Percentiles rank a stretch among this genome's conserved stretches.
Conservation (phyloP, 345 rosid genomes). For the Acer campestre region DNA sequence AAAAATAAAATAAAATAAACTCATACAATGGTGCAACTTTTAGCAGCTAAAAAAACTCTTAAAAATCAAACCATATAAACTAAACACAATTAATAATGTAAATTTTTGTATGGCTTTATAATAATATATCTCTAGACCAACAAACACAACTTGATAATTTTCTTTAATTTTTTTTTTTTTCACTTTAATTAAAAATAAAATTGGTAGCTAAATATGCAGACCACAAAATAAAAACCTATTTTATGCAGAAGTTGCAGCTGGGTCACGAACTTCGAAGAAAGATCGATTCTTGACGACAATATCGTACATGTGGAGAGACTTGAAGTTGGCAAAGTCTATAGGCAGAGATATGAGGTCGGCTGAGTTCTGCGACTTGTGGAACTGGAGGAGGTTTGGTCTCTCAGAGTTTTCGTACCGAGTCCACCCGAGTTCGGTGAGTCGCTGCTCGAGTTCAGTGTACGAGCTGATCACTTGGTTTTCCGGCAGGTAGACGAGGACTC, state of each 20-base stretch:
- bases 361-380: constrained; percentile 52
- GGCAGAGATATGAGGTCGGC: constrained; percentile 64
- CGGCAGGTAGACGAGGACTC: constrained; percentile 62
- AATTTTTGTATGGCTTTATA: neutral
- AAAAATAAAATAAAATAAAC: neutral
- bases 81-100: neutral
- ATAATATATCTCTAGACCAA: neutral
- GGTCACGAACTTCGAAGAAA: constrained; percentile 63
- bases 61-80: neutral
- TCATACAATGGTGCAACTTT: neutral
- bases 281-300: constrained; percentile 67
- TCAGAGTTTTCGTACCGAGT: constrained; percentile 45
- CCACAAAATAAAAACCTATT: neutral
- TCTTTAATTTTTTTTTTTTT: too few relatives aligned
- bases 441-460: constrained; percentile 50
- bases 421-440: constrained; percentile 65
- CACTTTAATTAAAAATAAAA: neutral
- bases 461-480: constrained; percentile 58
- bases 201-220: neutral
- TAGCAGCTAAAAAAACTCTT: neutral
- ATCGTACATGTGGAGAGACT: constrained; percentile 57
- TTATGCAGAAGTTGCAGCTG: neutral
- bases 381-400: constrained; percentile 54
- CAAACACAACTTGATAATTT: neutral
- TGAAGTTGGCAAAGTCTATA: constrained; percentile 38